Conservation (phyloP, 2,329 filamentous ascomycete genomes). For the Xylaria sp. region DNA sequence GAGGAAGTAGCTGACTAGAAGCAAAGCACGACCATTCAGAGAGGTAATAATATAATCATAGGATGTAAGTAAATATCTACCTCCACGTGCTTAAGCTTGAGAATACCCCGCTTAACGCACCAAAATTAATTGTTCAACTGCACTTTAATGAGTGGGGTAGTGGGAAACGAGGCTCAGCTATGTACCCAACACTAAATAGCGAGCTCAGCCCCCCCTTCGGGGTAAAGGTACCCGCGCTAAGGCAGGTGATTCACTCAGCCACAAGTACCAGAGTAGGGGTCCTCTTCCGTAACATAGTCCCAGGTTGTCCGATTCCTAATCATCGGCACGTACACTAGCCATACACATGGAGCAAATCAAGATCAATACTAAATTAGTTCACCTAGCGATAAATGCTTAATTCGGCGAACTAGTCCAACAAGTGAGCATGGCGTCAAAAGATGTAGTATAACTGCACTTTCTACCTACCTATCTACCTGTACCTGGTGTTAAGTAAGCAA, state of each 20-base stretch:
- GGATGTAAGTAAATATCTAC: background rate
- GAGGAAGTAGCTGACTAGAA: background rate
- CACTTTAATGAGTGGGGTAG: background rate
- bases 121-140: background rate
- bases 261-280: background rate
- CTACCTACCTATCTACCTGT: background rate
- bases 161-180: conserved; percentile 32
- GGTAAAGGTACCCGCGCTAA: conserved; percentile 9
- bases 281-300: too few relatives aligned
- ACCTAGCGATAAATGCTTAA: background rate
- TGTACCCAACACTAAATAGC: background rate
- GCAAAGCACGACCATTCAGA: background rate
- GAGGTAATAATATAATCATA: too few relatives aligned
- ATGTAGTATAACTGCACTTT: background rate
- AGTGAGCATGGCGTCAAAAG: background rate
- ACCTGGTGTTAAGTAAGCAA: background rate
- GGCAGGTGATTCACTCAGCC: conserved; percentile 13
- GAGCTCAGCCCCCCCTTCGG: conserved; percentile 33
- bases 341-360: too few relatives aligned
- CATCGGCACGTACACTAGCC: too few relatives aligned
- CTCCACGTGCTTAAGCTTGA: background rate
- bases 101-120: conserved; percentile 5
- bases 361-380: too few relatives aligned
- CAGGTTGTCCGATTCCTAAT: too few relatives aligned
- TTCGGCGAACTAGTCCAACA: background rate